These are phyloP conservation scores for Tulasnella sp. DNA, from an alignment of 768 basidiomycete genomes.

Conservation along the genomic window DNA sequence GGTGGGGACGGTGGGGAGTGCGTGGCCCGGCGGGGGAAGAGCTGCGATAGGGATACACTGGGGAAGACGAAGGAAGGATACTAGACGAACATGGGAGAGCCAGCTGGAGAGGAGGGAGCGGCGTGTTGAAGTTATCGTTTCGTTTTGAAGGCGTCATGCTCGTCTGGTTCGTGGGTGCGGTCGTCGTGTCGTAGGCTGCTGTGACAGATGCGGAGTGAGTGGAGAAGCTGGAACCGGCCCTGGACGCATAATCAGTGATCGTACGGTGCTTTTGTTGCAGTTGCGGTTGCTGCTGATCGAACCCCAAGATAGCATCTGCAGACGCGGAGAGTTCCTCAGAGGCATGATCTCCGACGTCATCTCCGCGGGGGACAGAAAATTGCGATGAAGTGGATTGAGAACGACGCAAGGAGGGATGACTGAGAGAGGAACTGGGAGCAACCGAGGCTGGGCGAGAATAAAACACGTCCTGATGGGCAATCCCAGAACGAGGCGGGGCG, in stretches of 20 bases:
- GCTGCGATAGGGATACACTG: constrained; percentile 1
- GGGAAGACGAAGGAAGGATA: constrained; percentile 2
- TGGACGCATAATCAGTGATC: background rate
- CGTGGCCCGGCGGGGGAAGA: constrained; percentile 9
- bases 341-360: constrained; percentile 2
- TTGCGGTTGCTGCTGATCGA: constrained; percentile 1
- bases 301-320: constrained; percentile 1
- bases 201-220: background rate
- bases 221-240: constrained; percentile 1
- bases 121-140: background rate
- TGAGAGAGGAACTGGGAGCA: background rate
- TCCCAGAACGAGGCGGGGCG: background rate
- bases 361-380: background rate
- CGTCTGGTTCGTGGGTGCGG: background rate
- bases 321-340: background rate
- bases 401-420: constrained; percentile 12
- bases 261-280: background rate
- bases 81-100: background rate
- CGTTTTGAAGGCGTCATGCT: no score
- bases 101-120: background rate
- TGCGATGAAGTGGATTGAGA: constrained; percentile 12
- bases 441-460: constrained; percentile 4
- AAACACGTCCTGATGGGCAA: constrained; percentile 9
- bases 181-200: background rate
- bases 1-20: constrained; percentile 14